Percentiles rank a stretch among this genome's conserved stretches.
phyloP scores from a whole-genome alignment of 2,329 filamentous ascomycete species.

The Exophiala dermatitidis region DNA sequence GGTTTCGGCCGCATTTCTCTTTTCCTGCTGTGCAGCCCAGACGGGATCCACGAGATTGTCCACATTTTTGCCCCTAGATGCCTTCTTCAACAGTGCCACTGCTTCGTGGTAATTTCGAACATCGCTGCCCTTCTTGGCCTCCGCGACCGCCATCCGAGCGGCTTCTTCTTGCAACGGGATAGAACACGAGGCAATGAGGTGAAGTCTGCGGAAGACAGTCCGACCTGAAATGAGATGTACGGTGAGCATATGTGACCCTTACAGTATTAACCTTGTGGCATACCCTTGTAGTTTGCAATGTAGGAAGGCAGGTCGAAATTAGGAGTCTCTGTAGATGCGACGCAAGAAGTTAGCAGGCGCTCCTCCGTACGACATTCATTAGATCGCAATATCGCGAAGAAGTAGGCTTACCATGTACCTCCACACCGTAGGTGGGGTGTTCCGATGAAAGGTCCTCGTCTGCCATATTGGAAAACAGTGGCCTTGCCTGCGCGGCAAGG shows the following conservation, averaged over 20 bases:
- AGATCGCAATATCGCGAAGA: background rate
- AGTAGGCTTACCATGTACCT: conserved; percentile 15
- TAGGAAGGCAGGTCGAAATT: conserved; percentile 91
- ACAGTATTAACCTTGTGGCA: conserved; percentile 15
- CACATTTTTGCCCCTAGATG: conserved; percentile 58
- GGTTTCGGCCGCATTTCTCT: conserved; percentile 61
- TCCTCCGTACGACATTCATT: too few species aligned
- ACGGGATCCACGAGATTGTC: conserved; percentile 59
- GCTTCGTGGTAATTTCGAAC: conserved; percentile 63
- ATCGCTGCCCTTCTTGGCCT: conserved; percentile 71
- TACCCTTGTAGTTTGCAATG: conserved; percentile 81
- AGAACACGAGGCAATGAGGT: conserved; percentile 72
- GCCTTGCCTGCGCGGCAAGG: background rate
- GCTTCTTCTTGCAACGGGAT: conserved; percentile 71
- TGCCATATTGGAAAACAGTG: conserved; percentile 12
- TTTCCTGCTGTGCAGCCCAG: conserved; percentile 68
- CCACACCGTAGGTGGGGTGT: conserved; percentile 12
- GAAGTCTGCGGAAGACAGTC: conserved; percentile 71
- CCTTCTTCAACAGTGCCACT: conserved; percentile 53
- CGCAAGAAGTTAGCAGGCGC: background rate
- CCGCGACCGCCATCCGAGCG: conserved; percentile 65
- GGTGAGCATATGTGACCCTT: too few species aligned
- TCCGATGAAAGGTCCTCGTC: conserved; percentile 8
- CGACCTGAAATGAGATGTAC: conserved; percentile 51
- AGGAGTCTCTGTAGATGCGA: conserved; percentile 54